A percentile compares a stretch with the other conserved stretches of the same genome.
phyloP scores from a whole-genome alignment of 2,329 filamentous ascomycete species.

The Fusarium sp. region DNA sequence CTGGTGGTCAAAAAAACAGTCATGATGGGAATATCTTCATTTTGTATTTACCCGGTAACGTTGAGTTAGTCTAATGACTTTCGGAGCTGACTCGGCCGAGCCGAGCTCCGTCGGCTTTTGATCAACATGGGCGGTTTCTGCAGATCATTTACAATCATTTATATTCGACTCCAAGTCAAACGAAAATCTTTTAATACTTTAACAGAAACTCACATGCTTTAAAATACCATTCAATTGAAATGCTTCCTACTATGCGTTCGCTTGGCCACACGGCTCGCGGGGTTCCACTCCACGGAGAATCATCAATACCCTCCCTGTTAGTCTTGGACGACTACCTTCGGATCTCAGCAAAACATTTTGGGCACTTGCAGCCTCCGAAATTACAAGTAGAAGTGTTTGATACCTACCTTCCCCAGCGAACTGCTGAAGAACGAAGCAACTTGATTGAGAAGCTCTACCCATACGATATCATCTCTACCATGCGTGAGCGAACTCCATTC shows the following conservation, averaged over 20 bases:
- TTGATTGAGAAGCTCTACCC: neutral
- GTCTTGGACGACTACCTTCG: neutral
- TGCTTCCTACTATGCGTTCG: neutral
- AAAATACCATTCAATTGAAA: neutral
- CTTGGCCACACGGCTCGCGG: neutral
- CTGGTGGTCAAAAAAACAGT: fast-evolving
- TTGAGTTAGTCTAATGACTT: neutral
- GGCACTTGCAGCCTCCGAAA: neutral
- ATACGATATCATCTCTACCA: neutral
- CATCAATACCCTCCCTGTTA: neutral
- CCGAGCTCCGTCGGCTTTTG: neutral
- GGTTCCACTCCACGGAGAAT: no score
- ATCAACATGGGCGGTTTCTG: neutral
- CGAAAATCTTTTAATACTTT: fast-evolving
- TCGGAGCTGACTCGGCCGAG: neutral
- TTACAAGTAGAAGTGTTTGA: neutral
- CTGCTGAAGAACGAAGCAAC: neutral
- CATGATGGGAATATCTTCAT: neutral
- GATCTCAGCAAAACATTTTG: neutral
- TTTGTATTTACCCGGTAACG: neutral
- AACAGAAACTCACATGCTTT: fast-evolving
- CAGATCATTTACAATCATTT: neutral
- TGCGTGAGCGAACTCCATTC: neutral
- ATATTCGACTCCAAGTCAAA: fast-evolving
- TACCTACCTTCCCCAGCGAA: neutral